These are phyloP conservation scores for Phytophthora pini DNA, from an alignment of 352 stramenopile genomes.

Conservation along the genomic window DNA sequence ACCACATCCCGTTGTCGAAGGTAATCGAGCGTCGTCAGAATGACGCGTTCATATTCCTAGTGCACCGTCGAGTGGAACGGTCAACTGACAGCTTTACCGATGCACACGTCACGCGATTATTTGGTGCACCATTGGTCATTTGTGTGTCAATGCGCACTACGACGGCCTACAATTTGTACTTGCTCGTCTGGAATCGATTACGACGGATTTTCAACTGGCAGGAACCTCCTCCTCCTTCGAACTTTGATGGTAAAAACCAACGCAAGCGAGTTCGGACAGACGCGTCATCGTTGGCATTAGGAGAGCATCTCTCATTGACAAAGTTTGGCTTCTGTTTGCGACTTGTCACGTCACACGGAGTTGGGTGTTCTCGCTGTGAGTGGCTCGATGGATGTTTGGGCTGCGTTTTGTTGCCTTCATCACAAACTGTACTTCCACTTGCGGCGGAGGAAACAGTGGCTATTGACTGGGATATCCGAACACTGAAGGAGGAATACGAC, in stretches of 20 bases:
- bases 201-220: slow-evolving; percentile 89
- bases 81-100: slow-evolving; percentile 85
- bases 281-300: slow-evolving; percentile 66
- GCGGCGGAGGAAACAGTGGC: slow-evolving; percentile 83
- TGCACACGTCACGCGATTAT: slow-evolving; percentile 77
- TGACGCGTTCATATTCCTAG: slow-evolving; percentile 79
- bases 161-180: slow-evolving; percentile 78
- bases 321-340: slow-evolving; percentile 88
- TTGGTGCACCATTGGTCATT: slow-evolving; percentile 80
- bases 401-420: slow-evolving; percentile 78
- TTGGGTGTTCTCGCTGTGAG: slow-evolving; percentile 88
- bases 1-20: slow-evolving; percentile 68
- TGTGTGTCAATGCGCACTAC: slow-evolving; percentile 69
- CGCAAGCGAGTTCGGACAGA: slow-evolving; percentile 42
- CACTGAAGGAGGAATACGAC: slow-evolving; percentile 88
- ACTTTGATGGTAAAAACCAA: slow-evolving; percentile 33
- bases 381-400: slow-evolving; percentile 90
- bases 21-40: slow-evolving; percentile 55
- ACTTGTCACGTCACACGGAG: slow-evolving; percentile 80
- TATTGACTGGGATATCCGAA: slow-evolving; percentile 92
- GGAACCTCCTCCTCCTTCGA: slow-evolving; percentile 41
- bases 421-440: slow-evolving; percentile 47
- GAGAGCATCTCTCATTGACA: slow-evolving; percentile 62
- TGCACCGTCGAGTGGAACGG: slow-evolving; percentile 85
- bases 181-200: slow-evolving; percentile 79